Evolutionary conservation across 2,329 filamentous ascomycete genomes (phyloP).

Genomic region (Aureobasidium sp.): DNA sequence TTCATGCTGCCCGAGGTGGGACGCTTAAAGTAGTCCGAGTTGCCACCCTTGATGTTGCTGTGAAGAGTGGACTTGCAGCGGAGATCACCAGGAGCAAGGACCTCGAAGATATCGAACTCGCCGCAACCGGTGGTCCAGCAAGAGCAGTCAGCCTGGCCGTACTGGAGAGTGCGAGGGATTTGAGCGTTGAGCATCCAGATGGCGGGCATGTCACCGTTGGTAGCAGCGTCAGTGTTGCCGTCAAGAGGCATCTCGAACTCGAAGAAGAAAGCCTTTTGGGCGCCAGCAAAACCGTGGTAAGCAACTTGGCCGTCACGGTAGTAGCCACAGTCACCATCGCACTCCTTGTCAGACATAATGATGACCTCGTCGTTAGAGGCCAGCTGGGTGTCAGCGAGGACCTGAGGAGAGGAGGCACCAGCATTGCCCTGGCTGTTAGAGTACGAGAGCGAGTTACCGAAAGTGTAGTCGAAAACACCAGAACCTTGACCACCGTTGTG

Average conservation of each 20-base stretch:
- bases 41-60: conserved; percentile 54
- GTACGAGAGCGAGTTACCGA: conserved; percentile 54
- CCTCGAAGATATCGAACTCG: conserved; percentile 70
- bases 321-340: conserved; percentile 39
- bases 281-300: conserved; percentile 63
- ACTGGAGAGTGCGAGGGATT: conserved; percentile 65
- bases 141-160: conserved; percentile 56
- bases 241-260: conserved; percentile 66
- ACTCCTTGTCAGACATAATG: conserved; percentile 46
- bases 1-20: conserved; percentile 55
- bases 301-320: conserved; percentile 30
- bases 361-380: conserved; percentile 45
- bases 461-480: conserved; percentile 47
- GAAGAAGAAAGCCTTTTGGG: conserved; percentile 65
- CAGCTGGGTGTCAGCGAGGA: conserved; percentile 45
- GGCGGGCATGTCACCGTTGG: conserved; percentile 53
- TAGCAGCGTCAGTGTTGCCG: conserved; percentile 40
- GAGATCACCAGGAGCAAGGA: conserved; percentile 57
- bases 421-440: conserved; percentile 41
- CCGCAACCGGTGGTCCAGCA: conserved; percentile 67
- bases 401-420: conserved; percentile 42
- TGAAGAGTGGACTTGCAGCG: conserved; percentile 67
- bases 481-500: conserved; percentile 51
- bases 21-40: conserved; percentile 65
- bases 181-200: conserved; percentile 70